phyloP scores from a whole-genome alignment of 768 basidiomycete genomes.

The Phaeolepiota aurea region DNA sequence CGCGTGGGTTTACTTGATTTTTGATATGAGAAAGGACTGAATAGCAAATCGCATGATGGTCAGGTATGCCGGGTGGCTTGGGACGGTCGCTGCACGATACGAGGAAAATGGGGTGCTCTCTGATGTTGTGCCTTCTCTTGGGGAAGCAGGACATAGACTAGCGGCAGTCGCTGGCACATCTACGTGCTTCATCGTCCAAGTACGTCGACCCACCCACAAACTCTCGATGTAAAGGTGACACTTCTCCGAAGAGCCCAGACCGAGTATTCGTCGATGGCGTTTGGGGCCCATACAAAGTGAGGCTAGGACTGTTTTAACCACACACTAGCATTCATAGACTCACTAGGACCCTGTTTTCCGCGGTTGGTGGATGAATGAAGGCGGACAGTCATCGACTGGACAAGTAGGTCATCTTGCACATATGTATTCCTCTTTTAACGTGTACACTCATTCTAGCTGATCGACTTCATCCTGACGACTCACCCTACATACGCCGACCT shows the following conservation, averaged over 20 bases:
- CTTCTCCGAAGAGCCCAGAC: conserved; percentile 50
- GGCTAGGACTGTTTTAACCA: conserved; percentile 1
- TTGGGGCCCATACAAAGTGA: conserved; percentile 83
- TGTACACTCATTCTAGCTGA: conserved; percentile 41
- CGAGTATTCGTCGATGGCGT: conserved; percentile 87
- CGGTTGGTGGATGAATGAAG: conserved; percentile 99
- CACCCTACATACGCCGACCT: conserved; percentile 80
- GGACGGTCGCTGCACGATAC: conserved; percentile 82
- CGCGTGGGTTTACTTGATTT: conserved; percentile 59
- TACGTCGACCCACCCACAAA: conserved; percentile 12
- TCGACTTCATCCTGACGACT: conserved; percentile 91
- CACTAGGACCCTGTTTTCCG: conserved; percentile 78
- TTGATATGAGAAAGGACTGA: too few species aligned
- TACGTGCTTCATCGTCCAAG: conserved; percentile 92
- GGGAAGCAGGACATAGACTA: conserved; percentile 73
- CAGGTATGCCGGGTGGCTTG: conserved; percentile 92
- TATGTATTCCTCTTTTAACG: not conserved
- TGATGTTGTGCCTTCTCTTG: conserved; percentile 46
- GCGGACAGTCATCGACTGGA: conserved; percentile 98
- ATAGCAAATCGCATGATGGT: not conserved
- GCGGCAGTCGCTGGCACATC: conserved; percentile 95
- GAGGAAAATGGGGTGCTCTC: conserved; percentile 44
- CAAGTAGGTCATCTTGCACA: conserved; percentile 41
- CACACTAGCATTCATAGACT: not conserved
- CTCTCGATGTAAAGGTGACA: not conserved